Conservation (phyloP, 2,329 filamentous ascomycete genomes). For the Fusarium palustre region DNA sequence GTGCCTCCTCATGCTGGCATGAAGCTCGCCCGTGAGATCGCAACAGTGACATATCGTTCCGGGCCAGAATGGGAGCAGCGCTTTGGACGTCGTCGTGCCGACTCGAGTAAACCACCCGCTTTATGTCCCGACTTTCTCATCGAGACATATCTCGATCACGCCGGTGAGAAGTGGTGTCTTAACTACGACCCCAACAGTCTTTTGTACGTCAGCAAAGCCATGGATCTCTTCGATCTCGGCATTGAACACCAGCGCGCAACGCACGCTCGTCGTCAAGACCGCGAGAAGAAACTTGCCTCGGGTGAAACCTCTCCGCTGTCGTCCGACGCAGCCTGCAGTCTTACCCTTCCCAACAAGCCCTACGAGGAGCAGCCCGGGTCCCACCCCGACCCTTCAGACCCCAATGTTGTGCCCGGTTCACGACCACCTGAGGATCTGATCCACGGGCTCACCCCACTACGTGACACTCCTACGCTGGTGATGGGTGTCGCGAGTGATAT, state of each 20-base stretch:
- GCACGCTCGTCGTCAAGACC: constrained; percentile 69
- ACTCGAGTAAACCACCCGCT: constrained; percentile 86
- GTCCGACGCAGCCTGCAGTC: constrained; percentile 67
- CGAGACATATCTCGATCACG: constrained; percentile 97
- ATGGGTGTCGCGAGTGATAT: constrained; percentile 97
- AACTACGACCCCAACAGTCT: constrained; percentile 97
- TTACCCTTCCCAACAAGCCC: constrained; percentile 84
- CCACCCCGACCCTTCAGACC: constrained; percentile 50
- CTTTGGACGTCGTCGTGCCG: constrained; percentile 88
- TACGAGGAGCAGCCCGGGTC: constrained; percentile 83
- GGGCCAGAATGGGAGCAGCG: constrained; percentile 98
- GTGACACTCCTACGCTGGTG: constrained; percentile 84
- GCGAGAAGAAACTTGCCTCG: constrained; percentile 67
- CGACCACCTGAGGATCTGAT: constrained; percentile 84
- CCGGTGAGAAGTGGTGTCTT: constrained; percentile 97
- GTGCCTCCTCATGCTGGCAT: constrained; percentile 95
- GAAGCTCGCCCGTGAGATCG: constrained; percentile 97
- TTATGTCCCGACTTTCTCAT: constrained; percentile 98
- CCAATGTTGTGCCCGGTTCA: constrained; percentile 49
- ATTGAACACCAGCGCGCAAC: constrained; percentile 74
- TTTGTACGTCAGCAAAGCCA: constrained; percentile 96
- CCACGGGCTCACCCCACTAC: constrained; percentile 75
- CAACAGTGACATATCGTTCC: constrained; percentile 95
- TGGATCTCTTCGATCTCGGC: constrained; percentile 97
- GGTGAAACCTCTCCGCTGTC: constrained; percentile 62